phyloP scores from a whole-genome alignment of 2,329 filamentous ascomycete species.

The Fusarium humuli region DNA sequence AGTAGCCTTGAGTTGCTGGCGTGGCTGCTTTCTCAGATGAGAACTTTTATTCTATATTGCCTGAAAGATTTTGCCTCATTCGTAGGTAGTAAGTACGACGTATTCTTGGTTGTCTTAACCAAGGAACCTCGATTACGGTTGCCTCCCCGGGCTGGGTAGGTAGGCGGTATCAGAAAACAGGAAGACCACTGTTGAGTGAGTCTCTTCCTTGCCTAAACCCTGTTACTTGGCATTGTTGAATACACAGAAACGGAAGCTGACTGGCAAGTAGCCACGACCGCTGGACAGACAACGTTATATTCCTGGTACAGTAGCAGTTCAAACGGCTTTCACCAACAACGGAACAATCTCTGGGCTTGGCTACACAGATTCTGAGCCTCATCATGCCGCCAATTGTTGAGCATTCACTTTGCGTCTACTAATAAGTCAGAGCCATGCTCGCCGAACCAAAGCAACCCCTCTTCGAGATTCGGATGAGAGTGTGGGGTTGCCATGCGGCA shows the following conservation, averaged over 20 bases:
- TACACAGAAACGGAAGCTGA: constrained; percentile 18
- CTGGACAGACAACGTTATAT: background rate
- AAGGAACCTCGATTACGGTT: background rate
- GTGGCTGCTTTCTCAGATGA: constrained; percentile 10
- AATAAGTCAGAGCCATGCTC: constrained; percentile 9
- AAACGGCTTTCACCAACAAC: background rate
- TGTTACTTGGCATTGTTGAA: constrained; percentile 36
- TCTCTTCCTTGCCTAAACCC: constrained; percentile 14
- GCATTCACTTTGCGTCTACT: background rate
- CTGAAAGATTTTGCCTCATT: constrained; percentile 16
- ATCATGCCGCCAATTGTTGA: background rate
- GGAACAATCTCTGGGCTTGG: background rate
- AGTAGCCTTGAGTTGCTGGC: background rate
- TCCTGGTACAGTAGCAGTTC: background rate
- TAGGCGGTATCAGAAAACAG: constrained; percentile 2
- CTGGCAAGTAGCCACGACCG: constrained; percentile 1
- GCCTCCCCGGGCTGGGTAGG: background rate
- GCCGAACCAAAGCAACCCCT: constrained; percentile 29
- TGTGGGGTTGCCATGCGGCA: constrained; percentile 47
- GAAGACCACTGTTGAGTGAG: background rate
- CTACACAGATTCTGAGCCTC: background rate
- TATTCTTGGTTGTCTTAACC: constrained; percentile 2
- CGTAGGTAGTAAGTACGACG: constrained; percentile 9
- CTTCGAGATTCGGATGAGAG: constrained; percentile 22
- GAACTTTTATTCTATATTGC: background rate